These are phyloP conservation scores for Mycena chlorophos DNA, from an alignment of 768 basidiomycete species.

Conservation along the genomic window DNA sequence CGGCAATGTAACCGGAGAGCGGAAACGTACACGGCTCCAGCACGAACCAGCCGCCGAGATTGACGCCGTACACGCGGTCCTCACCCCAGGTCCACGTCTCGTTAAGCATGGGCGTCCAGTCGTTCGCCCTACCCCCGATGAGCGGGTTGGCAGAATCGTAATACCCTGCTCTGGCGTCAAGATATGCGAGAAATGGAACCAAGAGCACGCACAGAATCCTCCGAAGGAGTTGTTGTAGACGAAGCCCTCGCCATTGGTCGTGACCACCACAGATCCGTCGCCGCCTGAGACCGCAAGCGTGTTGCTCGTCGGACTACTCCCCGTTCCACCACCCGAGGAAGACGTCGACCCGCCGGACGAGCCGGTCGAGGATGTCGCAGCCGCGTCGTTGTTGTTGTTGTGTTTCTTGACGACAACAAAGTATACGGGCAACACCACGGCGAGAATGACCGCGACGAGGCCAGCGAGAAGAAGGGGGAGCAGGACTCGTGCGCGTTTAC, in stretches of 20 bases:
- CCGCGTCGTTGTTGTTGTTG: conserved; percentile 12
- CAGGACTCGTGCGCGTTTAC: neutral
- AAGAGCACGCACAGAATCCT: conserved; percentile 60
- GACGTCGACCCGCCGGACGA: conserved; percentile 3
- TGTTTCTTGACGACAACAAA: conserved; percentile 53
- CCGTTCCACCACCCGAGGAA: neutral
- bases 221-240: conserved; percentile 78
- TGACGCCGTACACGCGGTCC: conserved; percentile 66
- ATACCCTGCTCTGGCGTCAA: conserved; percentile 41
- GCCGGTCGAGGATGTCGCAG: conserved; percentile 10
- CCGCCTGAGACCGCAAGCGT: conserved; percentile 52
- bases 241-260: conserved; percentile 71
- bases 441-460: conserved; percentile 42
- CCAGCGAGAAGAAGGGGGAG: conserved; percentile 27
- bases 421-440: conserved; percentile 58
- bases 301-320: conserved; percentile 3
- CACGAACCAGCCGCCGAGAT: conserved; percentile 76
- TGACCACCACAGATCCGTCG: conserved; percentile 65
- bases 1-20: neutral
- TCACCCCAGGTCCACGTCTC: conserved; percentile 68
- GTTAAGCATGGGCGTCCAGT: conserved; percentile 79
- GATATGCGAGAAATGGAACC: neutral
- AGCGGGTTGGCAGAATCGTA: conserved; percentile 70
- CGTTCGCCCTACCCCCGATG: conserved; percentile 69
- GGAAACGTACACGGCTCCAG: conserved; percentile 51